Percentiles rank a stretch among this genome's conserved stretches.
Conservation (phyloP, 306 rosid genomes). For the Castanea sativa region DNA sequence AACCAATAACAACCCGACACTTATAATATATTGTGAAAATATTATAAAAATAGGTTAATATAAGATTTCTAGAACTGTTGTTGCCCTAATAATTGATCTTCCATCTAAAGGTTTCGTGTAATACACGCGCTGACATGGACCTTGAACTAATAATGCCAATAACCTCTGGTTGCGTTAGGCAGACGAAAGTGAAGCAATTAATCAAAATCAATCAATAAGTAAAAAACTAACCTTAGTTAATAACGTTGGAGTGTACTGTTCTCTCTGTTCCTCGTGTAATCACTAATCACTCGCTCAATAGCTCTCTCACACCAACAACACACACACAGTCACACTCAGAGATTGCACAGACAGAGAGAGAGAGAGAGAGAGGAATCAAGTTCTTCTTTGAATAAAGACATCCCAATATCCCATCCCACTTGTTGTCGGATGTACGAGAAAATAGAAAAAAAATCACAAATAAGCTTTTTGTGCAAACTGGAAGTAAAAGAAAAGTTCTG, state of each 20-base stretch:
- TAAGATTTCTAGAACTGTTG: no score
- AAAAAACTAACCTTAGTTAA: slow-evolving; percentile 31
- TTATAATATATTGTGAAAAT: no score
- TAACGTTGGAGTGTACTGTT: slow-evolving; percentile 26
- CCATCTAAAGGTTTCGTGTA: not conserved
- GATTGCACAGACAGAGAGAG: not conserved
- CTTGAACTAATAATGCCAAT: not conserved
- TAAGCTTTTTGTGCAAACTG: slow-evolving; percentile 19
- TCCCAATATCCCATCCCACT: slow-evolving; percentile 25
- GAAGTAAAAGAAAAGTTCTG: slow-evolving; percentile 25
- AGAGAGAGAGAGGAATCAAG: slow-evolving; percentile 32
- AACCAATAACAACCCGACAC: rapidly evolving
- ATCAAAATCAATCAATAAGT: not conserved
- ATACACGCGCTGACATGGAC: not conserved
- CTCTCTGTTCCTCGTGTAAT: slow-evolving; percentile 26
- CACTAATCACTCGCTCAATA: slow-evolving; percentile 17
- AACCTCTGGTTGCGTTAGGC: not conserved
- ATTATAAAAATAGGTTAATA: rapidly evolving
- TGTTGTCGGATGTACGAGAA: slow-evolving; percentile 19
- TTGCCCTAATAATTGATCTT: no score
- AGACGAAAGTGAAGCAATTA: not conserved
- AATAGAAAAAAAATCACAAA: slow-evolving; percentile 13
- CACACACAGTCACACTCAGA: not conserved
- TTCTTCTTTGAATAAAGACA: slow-evolving; percentile 53
- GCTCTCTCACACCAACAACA: not conserved